Evolutionary conservation across 1,139 yeast species (phyloP).

Genomic region (Saccharomycopsis hybrid): DNA sequence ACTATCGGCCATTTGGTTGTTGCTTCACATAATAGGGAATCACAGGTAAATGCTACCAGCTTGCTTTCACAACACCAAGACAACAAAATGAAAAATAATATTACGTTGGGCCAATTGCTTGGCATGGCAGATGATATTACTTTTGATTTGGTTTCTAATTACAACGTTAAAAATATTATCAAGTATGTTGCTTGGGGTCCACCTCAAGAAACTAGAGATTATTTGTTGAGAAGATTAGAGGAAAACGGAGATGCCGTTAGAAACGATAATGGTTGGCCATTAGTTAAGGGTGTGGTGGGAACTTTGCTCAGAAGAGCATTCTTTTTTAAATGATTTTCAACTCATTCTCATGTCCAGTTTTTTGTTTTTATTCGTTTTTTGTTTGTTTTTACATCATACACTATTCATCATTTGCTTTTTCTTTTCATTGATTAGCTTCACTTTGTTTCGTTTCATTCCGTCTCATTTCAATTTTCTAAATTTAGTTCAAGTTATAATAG

Average conservation of each 20-base stretch:
- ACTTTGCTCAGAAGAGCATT: slow-evolving; percentile 40
- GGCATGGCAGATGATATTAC: slow-evolving; percentile 97
- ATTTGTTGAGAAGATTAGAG: slow-evolving; percentile 82
- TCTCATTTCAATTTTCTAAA: too few relatives aligned
- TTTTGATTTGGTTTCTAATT: slow-evolving; percentile 57
- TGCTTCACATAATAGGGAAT: slow-evolving; percentile 82
- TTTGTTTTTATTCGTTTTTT: too few relatives aligned
- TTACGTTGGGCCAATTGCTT: slow-evolving; percentile 82
- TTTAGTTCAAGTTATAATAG: too few relatives aligned
- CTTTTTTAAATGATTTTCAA: neutral
- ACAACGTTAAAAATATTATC: slow-evolving; percentile 68
- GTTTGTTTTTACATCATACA: neutral
- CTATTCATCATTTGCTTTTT: neutral
- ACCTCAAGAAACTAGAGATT: slow-evolving; percentile 87
- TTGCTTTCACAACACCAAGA: slow-evolving; percentile 32
- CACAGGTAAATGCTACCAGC: slow-evolving; percentile 67
- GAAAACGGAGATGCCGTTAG: slow-evolving; percentile 97
- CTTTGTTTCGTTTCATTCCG: neutral
- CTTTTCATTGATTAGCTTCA: neutral
- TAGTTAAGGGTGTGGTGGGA: slow-evolving; percentile 44
- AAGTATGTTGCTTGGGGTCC: slow-evolving; percentile 99
- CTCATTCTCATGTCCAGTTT: neutral
- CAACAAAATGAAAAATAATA: slow-evolving; percentile 45
- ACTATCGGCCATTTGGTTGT: slow-evolving; percentile 79
- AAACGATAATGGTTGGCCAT: slow-evolving; percentile 76